Evolutionary conservation across 164 flowering plant genomes (phyloP).

Genomic region (Taxillus chinensis): DNA sequence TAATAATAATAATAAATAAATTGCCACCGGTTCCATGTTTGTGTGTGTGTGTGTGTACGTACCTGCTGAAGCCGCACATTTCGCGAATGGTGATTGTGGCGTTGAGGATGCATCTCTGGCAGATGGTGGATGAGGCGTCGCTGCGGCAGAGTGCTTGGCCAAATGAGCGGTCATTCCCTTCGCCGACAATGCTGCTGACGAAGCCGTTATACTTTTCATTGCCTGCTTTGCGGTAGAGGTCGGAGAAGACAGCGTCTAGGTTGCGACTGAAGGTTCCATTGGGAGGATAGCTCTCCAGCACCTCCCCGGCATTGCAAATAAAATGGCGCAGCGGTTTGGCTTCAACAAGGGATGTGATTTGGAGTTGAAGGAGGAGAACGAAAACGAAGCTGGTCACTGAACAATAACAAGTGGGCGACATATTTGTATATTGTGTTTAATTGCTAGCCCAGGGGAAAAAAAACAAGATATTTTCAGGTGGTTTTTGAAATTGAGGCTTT

Average conservation of each 20-base stretch:
- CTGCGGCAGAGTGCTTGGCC: constrained; percentile 2
- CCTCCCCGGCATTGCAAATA: not conserved
- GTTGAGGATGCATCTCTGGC: not conserved
- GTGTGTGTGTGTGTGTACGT: too few species aligned
- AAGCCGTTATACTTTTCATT: not conserved
- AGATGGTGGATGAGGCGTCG: not conserved
- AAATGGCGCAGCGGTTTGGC: not conserved
- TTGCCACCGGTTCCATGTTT: too few species aligned
- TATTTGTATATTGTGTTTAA: too few species aligned
- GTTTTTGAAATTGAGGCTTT: too few species aligned
- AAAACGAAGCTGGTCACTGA: not conserved
- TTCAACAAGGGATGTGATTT: too few species aligned
- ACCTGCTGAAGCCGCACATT: not conserved
- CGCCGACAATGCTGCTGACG: not conserved
- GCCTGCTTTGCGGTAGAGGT: not conserved
- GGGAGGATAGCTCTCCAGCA: not conserved
- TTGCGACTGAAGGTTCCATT: not conserved
- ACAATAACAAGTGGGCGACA: too few species aligned
- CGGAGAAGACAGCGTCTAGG: not conserved
- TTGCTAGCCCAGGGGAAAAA: too few species aligned
- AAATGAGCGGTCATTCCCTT: not conserved
- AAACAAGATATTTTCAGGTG: too few species aligned
- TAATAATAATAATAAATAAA: too few species aligned
- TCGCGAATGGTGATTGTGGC: not conserved
- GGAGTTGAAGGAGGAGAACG: not conserved